A percentile compares a stretch with the other conserved stretches of the same genome.
phyloP scores from a whole-genome alignment of 140 eudicot species.

The Erigeron philadelphicus region DNA sequence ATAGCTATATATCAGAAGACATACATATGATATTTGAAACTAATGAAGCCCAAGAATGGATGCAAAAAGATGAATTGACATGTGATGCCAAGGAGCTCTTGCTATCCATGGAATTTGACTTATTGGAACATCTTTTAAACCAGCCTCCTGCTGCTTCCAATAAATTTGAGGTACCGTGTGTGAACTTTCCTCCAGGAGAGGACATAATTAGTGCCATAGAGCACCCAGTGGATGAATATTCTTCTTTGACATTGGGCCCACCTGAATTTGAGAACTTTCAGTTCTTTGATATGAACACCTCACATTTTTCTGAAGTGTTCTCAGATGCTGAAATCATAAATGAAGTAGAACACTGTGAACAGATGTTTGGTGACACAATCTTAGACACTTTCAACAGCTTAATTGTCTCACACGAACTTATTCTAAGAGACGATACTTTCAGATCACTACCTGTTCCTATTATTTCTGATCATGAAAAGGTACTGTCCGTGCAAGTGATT shows the following conservation, averaged over 20 bases:
- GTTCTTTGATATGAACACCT: slow-evolving; percentile 43
- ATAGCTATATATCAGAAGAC: slow-evolving; percentile 31
- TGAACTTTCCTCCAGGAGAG: slow-evolving; percentile 36
- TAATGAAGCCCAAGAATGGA: slow-evolving; percentile 40
- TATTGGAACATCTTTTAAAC: slow-evolving; percentile 42
- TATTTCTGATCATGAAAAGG: slow-evolving; percentile 44
- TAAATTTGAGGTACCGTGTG: slow-evolving; percentile 25
- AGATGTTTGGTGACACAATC: slow-evolving; percentile 46
- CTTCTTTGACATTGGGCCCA: slow-evolving; percentile 20
- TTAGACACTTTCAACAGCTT: slow-evolving; percentile 52
- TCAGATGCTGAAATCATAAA: slow-evolving; percentile 21
- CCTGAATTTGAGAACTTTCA: slow-evolving; percentile 51
- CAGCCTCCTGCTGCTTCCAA: slow-evolving; percentile 28
- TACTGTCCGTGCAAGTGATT: slow-evolving; percentile 33
- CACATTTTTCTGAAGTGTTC: slow-evolving; percentile 37
- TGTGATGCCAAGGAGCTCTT: slow-evolving; percentile 49
- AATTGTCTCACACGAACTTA: slow-evolving; percentile 68
- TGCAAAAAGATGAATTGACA: slow-evolving; percentile 35
- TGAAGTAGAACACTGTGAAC: slow-evolving; percentile 45
- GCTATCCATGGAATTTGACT: slow-evolving; percentile 49
- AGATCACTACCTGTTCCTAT: slow-evolving; percentile 80
- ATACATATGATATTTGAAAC: slow-evolving; percentile 40
- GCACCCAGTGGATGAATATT: slow-evolving; percentile 21
- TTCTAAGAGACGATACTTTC: slow-evolving; percentile 63
- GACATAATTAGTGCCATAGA: slow-evolving; percentile 46